phyloP scores from a whole-genome alignment of 306 rosid genomes.

The Psophocarpus tetragonolobus region DNA sequence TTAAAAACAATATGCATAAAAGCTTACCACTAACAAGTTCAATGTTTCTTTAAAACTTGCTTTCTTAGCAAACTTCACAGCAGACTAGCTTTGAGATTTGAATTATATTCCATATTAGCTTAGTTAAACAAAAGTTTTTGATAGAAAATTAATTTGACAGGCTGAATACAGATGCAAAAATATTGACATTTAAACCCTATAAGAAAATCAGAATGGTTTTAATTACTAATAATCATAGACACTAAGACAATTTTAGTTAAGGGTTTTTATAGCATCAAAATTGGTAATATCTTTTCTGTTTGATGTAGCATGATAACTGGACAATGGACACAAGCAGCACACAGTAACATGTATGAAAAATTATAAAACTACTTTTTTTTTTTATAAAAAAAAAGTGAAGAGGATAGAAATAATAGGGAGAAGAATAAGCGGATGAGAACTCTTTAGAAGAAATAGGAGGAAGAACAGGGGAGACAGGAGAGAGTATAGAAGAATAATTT shows the following conservation, averaged over 20 bases:
- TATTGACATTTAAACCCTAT: background rate
- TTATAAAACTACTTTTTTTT: background rate
- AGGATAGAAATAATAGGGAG: background rate
- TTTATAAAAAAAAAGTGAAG: background rate
- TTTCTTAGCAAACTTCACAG: slow-evolving; percentile 4
- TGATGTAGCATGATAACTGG: background rate
- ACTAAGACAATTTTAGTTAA: background rate
- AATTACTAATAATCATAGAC: slow-evolving; percentile 1
- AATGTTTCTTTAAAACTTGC: slow-evolving; percentile 2
- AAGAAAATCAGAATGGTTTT: background rate
- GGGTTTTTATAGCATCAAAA: background rate
- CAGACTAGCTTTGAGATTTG: background rate
- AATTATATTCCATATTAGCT: slow-evolving; percentile 15
- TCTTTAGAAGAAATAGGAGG: slow-evolving; percentile 4
- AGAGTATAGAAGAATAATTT: slow-evolving; percentile 3
- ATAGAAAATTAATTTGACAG: slow-evolving; percentile 14
- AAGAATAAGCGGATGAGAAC: slow-evolving; percentile 20
- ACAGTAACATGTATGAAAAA: background rate
- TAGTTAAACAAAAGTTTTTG: background rate
- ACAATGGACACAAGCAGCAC: slow-evolving; percentile 1
- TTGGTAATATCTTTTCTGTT: slow-evolving; percentile 18
- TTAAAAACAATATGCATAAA: background rate
- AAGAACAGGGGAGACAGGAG: slow-evolving; percentile 16
- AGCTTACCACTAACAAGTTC: slow-evolving; percentile 9
- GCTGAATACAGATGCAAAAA: slow-evolving; percentile 22